A percentile compares a stretch with the other conserved stretches of the same genome.
Evolutionary conservation across 768 basidiomycete species (phyloP).

Genomic region (Kwoniella mangroviensis): DNA sequence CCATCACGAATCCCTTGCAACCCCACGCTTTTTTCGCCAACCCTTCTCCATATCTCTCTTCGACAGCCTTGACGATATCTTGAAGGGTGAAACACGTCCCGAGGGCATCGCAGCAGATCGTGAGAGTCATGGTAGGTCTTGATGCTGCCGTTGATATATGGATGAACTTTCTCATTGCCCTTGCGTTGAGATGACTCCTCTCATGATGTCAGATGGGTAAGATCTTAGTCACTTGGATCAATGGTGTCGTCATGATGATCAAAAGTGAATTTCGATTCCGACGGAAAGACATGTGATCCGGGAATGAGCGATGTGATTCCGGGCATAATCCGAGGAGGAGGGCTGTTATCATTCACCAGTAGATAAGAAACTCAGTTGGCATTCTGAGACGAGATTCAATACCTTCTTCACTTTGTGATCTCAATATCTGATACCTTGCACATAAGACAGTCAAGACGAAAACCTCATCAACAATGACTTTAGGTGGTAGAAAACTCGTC

Average conservation of each 20-base stretch:
- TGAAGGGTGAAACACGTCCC: slow-evolving; percentile 43
- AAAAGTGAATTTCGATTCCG: neutral
- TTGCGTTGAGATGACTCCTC: neutral
- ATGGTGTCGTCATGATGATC: slow-evolving; percentile 1
- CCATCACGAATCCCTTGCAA: slow-evolving; percentile 29
- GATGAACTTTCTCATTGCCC: no score
- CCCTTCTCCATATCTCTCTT: slow-evolving; percentile 32
- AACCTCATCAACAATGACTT: slow-evolving; percentile 10
- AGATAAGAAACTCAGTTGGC: neutral
- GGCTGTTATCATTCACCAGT: neutral
- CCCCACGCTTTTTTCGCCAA: slow-evolving; percentile 26
- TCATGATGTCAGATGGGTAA: neutral
- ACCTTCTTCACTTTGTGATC: neutral
- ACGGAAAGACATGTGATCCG: neutral
- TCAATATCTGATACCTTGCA: neutral
- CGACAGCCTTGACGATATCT: slow-evolving; percentile 30
- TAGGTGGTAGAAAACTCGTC: slow-evolving; percentile 23
- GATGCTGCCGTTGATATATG: neutral
- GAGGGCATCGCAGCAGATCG: slow-evolving; percentile 47
- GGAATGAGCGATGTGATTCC: neutral
- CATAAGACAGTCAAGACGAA: neutral
- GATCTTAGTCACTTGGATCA: neutral
- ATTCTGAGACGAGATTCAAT: neutral
- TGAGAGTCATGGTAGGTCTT: slow-evolving; percentile 19
- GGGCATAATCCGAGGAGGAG: slow-evolving; percentile 4